A percentile compares a stretch with the other conserved stretches of the same genome.
Evolutionary conservation across 345 rosid genomes (phyloP).

Genomic region (Rhodamnia rubescens): DNA sequence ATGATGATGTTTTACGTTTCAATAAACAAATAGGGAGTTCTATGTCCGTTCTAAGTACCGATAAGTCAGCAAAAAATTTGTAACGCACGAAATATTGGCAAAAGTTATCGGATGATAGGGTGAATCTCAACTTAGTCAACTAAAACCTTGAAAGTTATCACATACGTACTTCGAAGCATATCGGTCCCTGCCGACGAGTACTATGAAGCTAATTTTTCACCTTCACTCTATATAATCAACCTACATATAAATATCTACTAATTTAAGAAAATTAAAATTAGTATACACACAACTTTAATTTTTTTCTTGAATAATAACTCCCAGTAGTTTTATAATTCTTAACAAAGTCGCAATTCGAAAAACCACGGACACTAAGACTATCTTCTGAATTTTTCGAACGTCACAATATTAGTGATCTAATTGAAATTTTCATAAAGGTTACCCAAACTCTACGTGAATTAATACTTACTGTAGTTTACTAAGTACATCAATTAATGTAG

Average conservation of each 20-base stretch:
- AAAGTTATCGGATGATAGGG: no score
- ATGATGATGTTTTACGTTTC: no score
- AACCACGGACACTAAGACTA: not conserved
- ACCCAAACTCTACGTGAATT: not conserved
- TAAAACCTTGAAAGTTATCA: no score
- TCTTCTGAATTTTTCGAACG: not conserved
- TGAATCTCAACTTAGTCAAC: no score
- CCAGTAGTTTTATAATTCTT: not conserved
- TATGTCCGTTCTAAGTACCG: no score
- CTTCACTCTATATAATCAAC: not conserved
- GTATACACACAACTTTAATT: not conserved
- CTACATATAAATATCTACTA: not conserved
- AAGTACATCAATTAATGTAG: not conserved
- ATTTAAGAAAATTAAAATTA: not conserved
- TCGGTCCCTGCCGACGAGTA: no score
- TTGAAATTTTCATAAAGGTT: not conserved
- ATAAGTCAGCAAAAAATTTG: no score
- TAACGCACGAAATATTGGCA: no score
- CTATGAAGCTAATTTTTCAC: no score
- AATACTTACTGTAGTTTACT: not conserved
- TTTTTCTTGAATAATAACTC: not conserved
- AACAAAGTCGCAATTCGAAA: not conserved
- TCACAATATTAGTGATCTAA: not conserved
- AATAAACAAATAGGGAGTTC: no score
- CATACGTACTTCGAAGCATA: no score